Evolutionary conservation across 208 protist genomes (phyloP), one percentile per base, ranked within the genome.

Genomic region (Wallacemonas sp.): DNA sequence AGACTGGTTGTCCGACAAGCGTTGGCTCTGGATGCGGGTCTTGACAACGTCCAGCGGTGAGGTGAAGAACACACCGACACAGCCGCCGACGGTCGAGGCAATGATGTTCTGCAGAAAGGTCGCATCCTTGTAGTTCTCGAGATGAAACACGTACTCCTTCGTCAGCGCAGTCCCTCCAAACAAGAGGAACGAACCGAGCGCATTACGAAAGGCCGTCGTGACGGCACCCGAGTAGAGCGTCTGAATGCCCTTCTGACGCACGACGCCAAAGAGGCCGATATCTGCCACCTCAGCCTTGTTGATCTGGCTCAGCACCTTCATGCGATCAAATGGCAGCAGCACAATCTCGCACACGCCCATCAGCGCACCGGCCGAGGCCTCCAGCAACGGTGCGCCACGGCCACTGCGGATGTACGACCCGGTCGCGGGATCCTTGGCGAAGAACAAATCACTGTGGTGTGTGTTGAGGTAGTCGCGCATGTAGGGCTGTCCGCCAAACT

Each of bases 1-100:
- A 1, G 78, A 84, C 41, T 75, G 70, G 20, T 61, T 61, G 42
- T 87, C 78, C 29, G 69, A 65, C 38, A 88, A 70, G 29, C 57
- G 54, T 63, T 89, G 77, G 32, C 71, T 81, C 76, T 94, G 88
- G 72, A 94, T 89, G 26, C 86, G 84, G 1, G 88, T 94, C 77
- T 94, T 94, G 39, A 94, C 62, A n/a, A 94, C 85, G 69, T 94
- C 88, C 65, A 92, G 81, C 31, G 88, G 88, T 22, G 74, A 83
- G 12, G 81, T 84, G 48, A 79, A 77, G 54, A 82, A 77, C 29
- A 94, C 84, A 20, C 79, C 81, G 18, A 85, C 44, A 45, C 67
- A 81, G 52, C 76, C 75, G 44, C 88, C 88, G 1, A 86, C 78
- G 31, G 79, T 92, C 65, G 77, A 84, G 61, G 81, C 70, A 22